phyloP scores from a whole-genome alignment of 805 yeast species.

The Yamadazyma phyllophila region DNA sequence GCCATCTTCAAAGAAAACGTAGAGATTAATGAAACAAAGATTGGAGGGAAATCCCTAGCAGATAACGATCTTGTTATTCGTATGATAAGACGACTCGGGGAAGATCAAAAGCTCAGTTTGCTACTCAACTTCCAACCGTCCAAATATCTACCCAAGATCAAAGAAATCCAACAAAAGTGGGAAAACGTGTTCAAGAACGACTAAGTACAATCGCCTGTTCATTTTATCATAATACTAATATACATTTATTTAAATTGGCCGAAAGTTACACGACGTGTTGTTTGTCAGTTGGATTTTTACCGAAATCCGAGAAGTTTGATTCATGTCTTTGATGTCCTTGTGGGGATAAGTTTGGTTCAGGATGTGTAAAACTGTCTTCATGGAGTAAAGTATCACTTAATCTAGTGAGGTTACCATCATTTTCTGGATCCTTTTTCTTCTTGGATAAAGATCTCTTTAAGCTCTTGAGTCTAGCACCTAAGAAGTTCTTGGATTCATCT shows the following conservation, averaged over 20 bases:
- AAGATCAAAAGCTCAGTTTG: conserved; percentile 18
- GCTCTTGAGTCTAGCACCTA: conserved; percentile 39
- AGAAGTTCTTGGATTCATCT: conserved; percentile 13
- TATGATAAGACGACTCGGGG: conserved; percentile 11
- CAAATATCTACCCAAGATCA: neutral
- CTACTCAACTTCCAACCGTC: conserved; percentile 7
- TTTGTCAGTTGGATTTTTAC: conserved; percentile 23
- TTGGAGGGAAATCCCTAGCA: conserved; percentile 7
- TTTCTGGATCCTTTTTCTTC: conserved; percentile 17
- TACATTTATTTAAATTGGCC: neutral
- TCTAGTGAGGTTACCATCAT: conserved; percentile 18
- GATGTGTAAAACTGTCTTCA: conserved; percentile 14
- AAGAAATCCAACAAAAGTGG: conserved; percentile 3
- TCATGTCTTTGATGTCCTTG: conserved; percentile 23
- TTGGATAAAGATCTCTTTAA: conserved; percentile 43
- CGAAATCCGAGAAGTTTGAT: conserved; percentile 19
- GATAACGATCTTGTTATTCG: conserved; percentile 11
- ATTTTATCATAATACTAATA: conserved; percentile 5
- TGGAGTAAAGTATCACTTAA: conserved; percentile 24
- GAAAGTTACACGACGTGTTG: conserved; percentile 21
- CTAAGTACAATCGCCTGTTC: neutral
- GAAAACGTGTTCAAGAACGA: conserved; percentile 2
- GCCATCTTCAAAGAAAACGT: conserved; percentile 11
- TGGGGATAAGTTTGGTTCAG: conserved; percentile 8
- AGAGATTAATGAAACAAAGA: conserved; percentile 1